Evolutionary conservation across 768 basidiomycete species (phyloP), one percentile per base, ranked within the genome.

Genomic region (Calvatia gigantea): DNA sequence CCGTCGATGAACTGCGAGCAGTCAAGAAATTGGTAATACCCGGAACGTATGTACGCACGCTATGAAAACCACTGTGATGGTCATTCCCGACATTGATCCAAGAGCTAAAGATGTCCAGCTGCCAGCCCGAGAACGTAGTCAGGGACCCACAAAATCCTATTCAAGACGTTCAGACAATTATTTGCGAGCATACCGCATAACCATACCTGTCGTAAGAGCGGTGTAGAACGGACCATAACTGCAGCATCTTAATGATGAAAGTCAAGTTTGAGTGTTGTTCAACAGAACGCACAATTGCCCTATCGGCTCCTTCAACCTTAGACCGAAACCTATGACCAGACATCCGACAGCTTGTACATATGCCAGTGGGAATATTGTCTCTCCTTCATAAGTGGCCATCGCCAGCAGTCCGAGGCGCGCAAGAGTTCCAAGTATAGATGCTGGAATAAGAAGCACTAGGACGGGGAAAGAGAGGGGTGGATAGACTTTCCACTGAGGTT

Each of bases 81-180:
- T 76, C 79, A 8, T 74, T 68, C 32, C 74, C 73, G 2, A 78
- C 70, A 66, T 98, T 92, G 0, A 87, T 75, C 84, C 94, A 98
- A 0, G 93, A 89, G 51, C 79, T 70, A 64, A 96, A 98, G 0
- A 93, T 70, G 58, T 95, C 91, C 8, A 91, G 66, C 69, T 98
- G 92, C 97, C 97, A 98, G 33, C 86, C 82, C 14, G 95, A 97
- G 74, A 98, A 98, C 2, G 94, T 98, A 8, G 97, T 99, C 62
- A 98, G 70, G 1, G 93, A 96, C 2, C 96, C 97, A 65, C 97
- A 98, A 69, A 98, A 93, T 12, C 93, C 94, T 87, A 38, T n/a
- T n/a, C n/a, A n/a, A n/a, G n/a, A n/a, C n/a, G 11, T 6, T 19
- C 19, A 42, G 3, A 21, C 17, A 42, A 21, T 25, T 21, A 21